A percentile compares a stretch with the other conserved stretches of the same genome.
Conservation (phyloP, 306 rosid species). For the Fagus sylvatica region DNA sequence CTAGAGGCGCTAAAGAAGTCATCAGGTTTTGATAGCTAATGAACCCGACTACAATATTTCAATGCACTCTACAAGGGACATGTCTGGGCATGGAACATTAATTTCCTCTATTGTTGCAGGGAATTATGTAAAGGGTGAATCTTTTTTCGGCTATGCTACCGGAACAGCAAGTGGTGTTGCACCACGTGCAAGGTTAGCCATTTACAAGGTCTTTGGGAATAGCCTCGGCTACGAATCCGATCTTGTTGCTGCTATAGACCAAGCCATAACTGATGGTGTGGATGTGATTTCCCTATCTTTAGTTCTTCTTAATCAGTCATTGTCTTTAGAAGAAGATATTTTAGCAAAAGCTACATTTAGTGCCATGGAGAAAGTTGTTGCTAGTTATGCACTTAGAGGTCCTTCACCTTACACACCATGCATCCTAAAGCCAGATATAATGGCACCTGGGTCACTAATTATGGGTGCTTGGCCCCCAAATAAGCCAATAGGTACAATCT, state of each 20-base stretch:
- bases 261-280: slow-evolving; percentile 37
- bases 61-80: slow-evolving; percentile 32
- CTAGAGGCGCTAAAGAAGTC: not conserved
- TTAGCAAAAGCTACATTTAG: slow-evolving; percentile 28
- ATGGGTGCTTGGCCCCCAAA: no score
- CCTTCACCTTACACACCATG: slow-evolving; percentile 34
- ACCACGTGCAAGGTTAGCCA: slow-evolving; percentile 21
- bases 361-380: slow-evolving; percentile 36
- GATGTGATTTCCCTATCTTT: slow-evolving; percentile 30
- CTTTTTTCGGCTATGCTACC: slow-evolving; percentile 27
- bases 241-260: slow-evolving; percentile 33
- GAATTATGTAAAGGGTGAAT: slow-evolving; percentile 11
- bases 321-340: slow-evolving; percentile 4
- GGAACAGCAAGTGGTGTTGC: slow-evolving; percentile 39
- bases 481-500: no score
- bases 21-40: not conserved
- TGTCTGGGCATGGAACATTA: slow-evolving; percentile 31
- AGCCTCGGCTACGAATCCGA: slow-evolving; percentile 27
- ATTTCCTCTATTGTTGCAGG: slow-evolving; percentile 35
- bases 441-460: slow-evolving; percentile 6
- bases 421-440: slow-evolving; percentile 39
- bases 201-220: slow-evolving; percentile 29
- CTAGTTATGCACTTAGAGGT: slow-evolving; percentile 52
- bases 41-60: not conserved
- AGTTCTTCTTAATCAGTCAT: not conserved